Conservation (phyloP, 2,329 filamentous ascomycete genomes). For the Botrytis elliptica region DNA sequence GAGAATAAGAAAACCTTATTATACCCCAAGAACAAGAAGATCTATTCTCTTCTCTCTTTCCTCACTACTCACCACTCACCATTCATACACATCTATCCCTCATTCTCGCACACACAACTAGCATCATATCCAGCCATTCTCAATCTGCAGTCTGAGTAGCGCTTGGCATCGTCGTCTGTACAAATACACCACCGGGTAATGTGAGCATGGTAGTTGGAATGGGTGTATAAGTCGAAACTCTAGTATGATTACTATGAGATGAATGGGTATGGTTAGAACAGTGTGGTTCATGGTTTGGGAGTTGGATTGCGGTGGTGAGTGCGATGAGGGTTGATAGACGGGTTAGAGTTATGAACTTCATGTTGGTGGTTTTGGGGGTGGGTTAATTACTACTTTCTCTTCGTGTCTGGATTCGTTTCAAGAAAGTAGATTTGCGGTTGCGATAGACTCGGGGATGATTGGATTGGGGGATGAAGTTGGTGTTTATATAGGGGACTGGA, state of each 20-base stretch:
- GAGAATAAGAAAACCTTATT: neutral
- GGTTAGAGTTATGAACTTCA: neutral
- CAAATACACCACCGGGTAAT: conserved; percentile 3
- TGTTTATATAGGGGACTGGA: neutral
- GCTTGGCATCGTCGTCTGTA: neutral
- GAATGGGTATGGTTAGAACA: neutral
- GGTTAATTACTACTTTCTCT: neutral
- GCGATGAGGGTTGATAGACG: neutral
- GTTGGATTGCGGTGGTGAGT: neutral
- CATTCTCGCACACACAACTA: neutral
- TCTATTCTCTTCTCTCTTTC: neutral
- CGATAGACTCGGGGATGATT: neutral
- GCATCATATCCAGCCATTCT: neutral
- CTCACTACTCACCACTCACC: neutral
- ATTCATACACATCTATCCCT: neutral
- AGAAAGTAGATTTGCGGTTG: conserved; percentile 4
- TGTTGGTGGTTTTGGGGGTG: neutral
- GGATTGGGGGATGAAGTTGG: neutral
- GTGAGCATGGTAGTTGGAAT: neutral
- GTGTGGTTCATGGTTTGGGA: neutral
- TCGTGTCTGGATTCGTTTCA: neutral
- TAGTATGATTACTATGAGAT: neutral
- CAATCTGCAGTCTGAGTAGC: neutral
- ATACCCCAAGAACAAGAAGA: neutral
- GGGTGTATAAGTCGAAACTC: neutral